Conservation (phyloP, 345 rosid species). For the Boechera retrofracta region DNA sequence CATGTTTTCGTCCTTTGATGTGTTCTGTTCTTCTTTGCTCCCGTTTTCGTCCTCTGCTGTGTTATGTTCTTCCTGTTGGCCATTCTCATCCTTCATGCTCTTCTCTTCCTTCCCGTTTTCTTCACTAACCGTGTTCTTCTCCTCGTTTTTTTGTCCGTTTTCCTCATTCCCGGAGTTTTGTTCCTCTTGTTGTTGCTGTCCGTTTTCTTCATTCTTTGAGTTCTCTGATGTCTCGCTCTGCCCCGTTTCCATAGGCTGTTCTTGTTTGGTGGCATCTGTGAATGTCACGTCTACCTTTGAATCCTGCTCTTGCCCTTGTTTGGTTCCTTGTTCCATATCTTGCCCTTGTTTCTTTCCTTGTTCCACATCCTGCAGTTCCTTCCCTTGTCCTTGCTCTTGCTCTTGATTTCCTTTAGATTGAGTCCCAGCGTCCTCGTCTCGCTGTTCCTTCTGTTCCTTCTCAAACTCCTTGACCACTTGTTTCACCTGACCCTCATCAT, state of each 20-base stretch:
- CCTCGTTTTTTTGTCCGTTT: constrained; percentile 36
- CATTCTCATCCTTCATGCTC: constrained; percentile 31
- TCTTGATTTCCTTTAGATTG: constrained; percentile 41
- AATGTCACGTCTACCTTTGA: constrained; percentile 26
- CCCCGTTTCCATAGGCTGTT: constrained; percentile 34
- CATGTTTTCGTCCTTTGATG: constrained; percentile 14
- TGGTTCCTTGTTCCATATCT: constrained; percentile 43
- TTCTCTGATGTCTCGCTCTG: constrained; percentile 38
- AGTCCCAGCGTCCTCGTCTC: constrained; percentile 58
- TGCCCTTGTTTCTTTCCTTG: constrained; percentile 47
- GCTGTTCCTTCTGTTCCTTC: constrained; percentile 54
- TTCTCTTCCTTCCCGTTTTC: constrained; percentile 34
- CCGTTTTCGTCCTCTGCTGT: constrained; percentile 25
- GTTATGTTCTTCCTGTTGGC: constrained; percentile 40
- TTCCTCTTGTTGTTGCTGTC: constrained; percentile 39
- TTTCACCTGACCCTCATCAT: constrained; percentile 19
- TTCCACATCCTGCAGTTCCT: constrained; percentile 50
- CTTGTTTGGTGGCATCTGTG: constrained; percentile 46
- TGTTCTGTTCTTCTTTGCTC: constrained; percentile 40
- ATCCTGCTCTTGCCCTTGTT: constrained; percentile 37
- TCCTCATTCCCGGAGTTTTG: constrained; percentile 36
- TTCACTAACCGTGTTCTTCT: constrained; percentile 20
- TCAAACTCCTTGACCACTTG: constrained; percentile 44
- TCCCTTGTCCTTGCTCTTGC: constrained; percentile 34
- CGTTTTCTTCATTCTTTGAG: constrained; percentile 30